Percentiles rank a stretch among this genome's conserved stretches.
These are phyloP conservation scores for Diutina ranongensis DNA, from an alignment of 1,139 yeast species.

Conservation along the genomic window DNA sequence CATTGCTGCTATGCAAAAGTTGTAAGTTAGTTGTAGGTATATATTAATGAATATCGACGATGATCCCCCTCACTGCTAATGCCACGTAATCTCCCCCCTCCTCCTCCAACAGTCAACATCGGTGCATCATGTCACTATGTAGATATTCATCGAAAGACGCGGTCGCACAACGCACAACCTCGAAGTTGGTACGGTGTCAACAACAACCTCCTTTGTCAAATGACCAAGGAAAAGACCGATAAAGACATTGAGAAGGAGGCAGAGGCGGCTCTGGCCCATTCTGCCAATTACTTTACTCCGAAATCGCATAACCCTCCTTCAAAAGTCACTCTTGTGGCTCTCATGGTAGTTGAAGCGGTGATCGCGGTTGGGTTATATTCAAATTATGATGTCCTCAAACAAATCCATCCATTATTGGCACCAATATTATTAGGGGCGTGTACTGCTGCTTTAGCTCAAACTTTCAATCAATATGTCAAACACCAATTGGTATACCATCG, in stretches of 20 bases:
- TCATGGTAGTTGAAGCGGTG: slow-evolving; percentile 8
- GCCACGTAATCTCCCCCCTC: too few relatives aligned
- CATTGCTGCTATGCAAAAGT: slow-evolving; percentile 95
- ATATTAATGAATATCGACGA: not conserved
- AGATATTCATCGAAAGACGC: too few relatives aligned
- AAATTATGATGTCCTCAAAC: slow-evolving; percentile 8
- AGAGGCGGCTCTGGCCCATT: slow-evolving; percentile 1
- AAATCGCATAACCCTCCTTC: not conserved
- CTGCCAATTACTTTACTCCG: slow-evolving; percentile 2
- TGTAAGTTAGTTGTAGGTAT: slow-evolving; percentile 35
- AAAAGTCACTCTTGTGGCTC: not conserved
- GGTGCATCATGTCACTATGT: too few relatives aligned
- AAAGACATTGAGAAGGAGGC: slow-evolving; percentile 6
- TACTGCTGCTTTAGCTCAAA: slow-evolving; percentile 49
- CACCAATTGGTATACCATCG: slow-evolving; percentile 28
- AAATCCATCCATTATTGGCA: slow-evolving; percentile 10
- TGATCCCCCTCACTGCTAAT: too few relatives aligned
- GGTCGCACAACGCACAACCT: too few relatives aligned
- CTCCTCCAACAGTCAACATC: too few relatives aligned
- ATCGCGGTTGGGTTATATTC: slow-evolving; percentile 8
- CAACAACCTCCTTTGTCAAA: not conserved
- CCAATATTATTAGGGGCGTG: slow-evolving; percentile 34
- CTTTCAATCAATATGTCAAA: slow-evolving; percentile 37
- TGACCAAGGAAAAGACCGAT: not conserved
- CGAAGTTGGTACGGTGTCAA: too few relatives aligned